Percentiles rank a stretch among this genome's conserved stretches.
These are phyloP conservation scores for Pyrenula massariospora DNA, from an alignment of 495 filamentous ascomycete species.

Conservation along the genomic window DNA sequence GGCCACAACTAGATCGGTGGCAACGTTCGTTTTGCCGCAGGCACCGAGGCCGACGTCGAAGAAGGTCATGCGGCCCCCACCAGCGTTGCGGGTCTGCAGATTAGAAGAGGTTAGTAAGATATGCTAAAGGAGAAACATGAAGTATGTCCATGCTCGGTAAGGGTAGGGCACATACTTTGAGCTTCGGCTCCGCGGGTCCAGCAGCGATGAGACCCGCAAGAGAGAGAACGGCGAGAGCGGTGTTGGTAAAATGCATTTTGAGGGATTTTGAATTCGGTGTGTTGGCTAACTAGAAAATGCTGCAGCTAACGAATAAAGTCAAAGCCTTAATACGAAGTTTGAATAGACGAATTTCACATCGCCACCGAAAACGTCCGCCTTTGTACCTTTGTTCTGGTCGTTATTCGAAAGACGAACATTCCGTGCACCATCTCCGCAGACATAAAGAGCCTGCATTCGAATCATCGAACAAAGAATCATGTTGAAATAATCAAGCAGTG, in stretches of 20 bases:
- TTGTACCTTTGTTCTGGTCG: not conserved
- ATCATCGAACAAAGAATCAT: not conserved
- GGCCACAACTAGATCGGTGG: not conserved
- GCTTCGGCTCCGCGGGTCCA: not conserved
- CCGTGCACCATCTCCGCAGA: not conserved
- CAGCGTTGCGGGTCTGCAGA: not conserved
- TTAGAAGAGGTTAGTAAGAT: not conserved
- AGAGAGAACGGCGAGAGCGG: not conserved
- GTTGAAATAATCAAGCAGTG: not conserved
- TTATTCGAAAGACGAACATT: not conserved
- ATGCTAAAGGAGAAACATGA: too few species aligned
- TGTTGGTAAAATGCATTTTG: not conserved
- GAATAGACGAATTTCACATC: not conserved
- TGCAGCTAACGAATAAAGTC: not conserved
- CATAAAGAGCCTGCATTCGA: not conserved
- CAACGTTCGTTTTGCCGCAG: not conserved
- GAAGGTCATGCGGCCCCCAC: not conserved
- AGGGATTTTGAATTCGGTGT: not conserved
- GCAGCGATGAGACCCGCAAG: not conserved
- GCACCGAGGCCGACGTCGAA: not conserved
- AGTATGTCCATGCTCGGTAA: not conserved
- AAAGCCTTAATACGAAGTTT: not conserved
- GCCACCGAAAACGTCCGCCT: not conserved
- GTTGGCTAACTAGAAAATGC: not conserved
- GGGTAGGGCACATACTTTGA: not conserved